A percentile compares a stretch with the other conserved stretches of the same genome.
These are phyloP conservation scores for Mycena chlorophos DNA, from an alignment of 768 basidiomycete species.

Conservation along the genomic window DNA sequence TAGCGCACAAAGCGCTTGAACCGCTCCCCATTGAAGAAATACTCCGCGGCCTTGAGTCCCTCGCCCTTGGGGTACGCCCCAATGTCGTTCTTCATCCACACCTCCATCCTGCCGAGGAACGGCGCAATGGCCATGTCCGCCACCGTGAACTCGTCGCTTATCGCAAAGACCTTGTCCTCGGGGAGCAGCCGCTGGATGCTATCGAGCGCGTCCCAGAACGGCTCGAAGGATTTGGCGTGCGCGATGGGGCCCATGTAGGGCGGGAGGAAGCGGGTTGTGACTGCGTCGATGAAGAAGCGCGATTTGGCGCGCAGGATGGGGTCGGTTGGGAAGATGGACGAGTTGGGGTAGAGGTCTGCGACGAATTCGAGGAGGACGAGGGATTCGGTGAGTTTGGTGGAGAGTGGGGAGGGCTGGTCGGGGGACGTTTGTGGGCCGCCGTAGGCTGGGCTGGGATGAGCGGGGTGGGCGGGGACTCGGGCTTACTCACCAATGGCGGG, in stretches of 20 bases:
- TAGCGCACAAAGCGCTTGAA: constrained; percentile 55
- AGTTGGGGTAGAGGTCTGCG: constrained; percentile 55
- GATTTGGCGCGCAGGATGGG: constrained; percentile 57
- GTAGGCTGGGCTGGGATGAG: constrained; percentile 49
- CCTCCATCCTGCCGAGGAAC: constrained; percentile 55
- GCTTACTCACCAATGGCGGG: constrained; percentile 3
- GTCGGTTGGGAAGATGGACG: constrained; percentile 52
- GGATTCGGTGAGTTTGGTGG: constrained; percentile 63
- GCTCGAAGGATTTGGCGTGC: constrained; percentile 42
- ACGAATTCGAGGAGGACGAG: constrained; percentile 67
- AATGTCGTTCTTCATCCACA: constrained; percentile 48
- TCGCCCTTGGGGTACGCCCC: constrained; percentile 51
- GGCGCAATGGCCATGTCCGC: constrained; percentile 65
- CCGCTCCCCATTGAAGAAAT: constrained; percentile 43
- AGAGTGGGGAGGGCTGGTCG: constrained; percentile 58
- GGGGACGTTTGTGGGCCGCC: constrained; percentile 59
- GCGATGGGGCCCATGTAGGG: constrained; percentile 37
- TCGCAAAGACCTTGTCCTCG: constrained; percentile 41
- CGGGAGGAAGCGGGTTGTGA: constrained; percentile 46
- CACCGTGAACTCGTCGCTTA: constrained; percentile 51
- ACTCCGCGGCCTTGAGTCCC: constrained; percentile 44
- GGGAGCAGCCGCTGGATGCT: constrained; percentile 52
- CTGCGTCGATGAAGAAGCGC: constrained; percentile 63
- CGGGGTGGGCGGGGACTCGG: not conserved
- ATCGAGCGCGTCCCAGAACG: constrained; percentile 45